Evolutionary conservation across 129 eudicot species (phyloP).

Genomic region (Artemisia argyi): DNA sequence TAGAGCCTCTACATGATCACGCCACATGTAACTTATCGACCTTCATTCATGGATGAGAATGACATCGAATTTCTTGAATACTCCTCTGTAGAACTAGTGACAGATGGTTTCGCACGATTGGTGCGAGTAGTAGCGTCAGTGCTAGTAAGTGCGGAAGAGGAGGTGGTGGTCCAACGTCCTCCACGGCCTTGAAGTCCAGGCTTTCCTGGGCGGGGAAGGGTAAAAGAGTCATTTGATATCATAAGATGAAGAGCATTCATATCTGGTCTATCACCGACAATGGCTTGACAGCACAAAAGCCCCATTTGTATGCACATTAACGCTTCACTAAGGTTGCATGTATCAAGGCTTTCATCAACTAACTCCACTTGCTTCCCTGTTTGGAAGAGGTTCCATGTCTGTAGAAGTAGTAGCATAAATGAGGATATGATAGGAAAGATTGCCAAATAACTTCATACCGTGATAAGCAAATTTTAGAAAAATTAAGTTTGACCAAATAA

Average conservation of each 20-base stretch:
- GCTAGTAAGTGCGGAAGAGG: constrained; percentile 38
- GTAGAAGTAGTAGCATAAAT: constrained; percentile 6
- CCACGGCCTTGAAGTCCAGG: constrained; percentile 86
- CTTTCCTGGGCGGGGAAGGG: constrained; percentile 60
- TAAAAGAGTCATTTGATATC: constrained; percentile 70
- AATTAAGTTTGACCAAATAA: not conserved
- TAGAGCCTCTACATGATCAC: not conserved
- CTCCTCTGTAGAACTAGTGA: constrained; percentile 41
- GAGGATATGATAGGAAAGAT: not conserved
- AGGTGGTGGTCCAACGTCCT: constrained; percentile 49
- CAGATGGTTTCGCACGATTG: constrained; percentile 39
- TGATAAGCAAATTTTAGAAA: not conserved
- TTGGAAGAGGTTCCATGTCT: constrained; percentile 74
- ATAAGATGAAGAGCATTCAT: constrained; percentile 68
- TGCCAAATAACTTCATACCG: too few relatives aligned
- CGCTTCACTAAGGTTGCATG: constrained; percentile 53
- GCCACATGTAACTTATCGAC: constrained; percentile 38
- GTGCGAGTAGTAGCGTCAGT: constrained; percentile 38
- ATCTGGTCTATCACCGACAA: constrained; percentile 70
- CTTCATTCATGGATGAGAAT: constrained; percentile 65
- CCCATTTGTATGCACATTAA: constrained; percentile 81
- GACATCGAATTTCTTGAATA: constrained; percentile 77
- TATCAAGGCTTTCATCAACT: constrained; percentile 50
- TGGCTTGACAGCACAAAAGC: constrained; percentile 80
- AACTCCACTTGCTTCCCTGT: constrained; percentile 53